Conservation (phyloP, 1,284 basidiomycete species). For the Puccinia horiana region DNA sequence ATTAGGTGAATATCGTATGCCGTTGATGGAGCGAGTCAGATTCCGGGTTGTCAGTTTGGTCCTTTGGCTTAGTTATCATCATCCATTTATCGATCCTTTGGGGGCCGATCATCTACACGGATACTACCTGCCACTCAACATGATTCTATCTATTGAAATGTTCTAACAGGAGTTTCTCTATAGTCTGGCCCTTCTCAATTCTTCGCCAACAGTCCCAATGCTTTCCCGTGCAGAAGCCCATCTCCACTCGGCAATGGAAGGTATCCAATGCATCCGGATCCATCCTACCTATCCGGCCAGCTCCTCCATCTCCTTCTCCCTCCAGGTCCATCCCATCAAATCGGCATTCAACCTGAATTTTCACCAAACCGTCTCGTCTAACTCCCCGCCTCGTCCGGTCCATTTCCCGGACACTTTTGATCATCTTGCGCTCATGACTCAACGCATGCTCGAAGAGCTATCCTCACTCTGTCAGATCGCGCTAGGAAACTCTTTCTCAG, state of each 20-base stretch:
- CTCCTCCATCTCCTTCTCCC: conserved; percentile 11
- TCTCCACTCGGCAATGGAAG: conserved; percentile 18
- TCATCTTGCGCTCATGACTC: background rate
- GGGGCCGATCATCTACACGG: background rate
- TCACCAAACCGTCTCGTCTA: conserved; percentile 26
- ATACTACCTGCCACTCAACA: background rate
- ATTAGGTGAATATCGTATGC: conserved; percentile 23
- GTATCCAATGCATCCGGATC: background rate
- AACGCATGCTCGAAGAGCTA: conserved; percentile 20
- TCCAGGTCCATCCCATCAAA: background rate
- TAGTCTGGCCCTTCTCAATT: conserved; percentile 27
- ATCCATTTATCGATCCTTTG: too few relatives aligned
- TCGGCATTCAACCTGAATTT: conserved; percentile 30
- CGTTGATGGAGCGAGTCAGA: conserved; percentile 41
- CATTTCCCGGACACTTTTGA: conserved; percentile 24
- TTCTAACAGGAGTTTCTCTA: conserved; percentile 40
- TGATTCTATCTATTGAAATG: too few relatives aligned
- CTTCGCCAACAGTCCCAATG: background rate
- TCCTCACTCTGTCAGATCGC: background rate
- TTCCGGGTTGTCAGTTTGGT: conserved; percentile 39
- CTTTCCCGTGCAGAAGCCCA: conserved; percentile 13
- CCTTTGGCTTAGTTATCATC: background rate
- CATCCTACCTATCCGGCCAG: conserved; percentile 3
- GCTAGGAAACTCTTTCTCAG: conserved; percentile 11
- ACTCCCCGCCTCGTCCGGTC: conserved; percentile 43